Conservation (phyloP, 306 rosid species). For the Corylus heterophylla region DNA sequence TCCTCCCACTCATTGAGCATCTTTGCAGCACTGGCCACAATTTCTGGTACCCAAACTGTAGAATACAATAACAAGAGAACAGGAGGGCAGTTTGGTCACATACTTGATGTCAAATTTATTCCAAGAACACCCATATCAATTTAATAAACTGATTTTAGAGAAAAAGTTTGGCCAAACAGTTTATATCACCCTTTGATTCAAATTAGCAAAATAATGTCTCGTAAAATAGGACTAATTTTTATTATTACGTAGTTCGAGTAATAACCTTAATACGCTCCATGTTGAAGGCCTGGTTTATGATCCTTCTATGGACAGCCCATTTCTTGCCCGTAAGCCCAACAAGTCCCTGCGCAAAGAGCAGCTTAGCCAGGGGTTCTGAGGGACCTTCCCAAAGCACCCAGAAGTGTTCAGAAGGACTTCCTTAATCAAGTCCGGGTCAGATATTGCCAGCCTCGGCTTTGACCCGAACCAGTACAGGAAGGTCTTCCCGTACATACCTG, state of each 20-base stretch:
- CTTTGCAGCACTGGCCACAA: conserved; percentile 29
- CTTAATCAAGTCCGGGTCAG: conserved; percentile 54
- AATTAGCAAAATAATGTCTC: too few relatives aligned
- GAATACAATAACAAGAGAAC: background rate
- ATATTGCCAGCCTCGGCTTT: conserved; percentile 34
- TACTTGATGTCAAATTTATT: too few relatives aligned
- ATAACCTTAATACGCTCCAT: conserved; percentile 41
- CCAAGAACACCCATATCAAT: too few relatives aligned
- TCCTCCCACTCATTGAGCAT: conserved; percentile 50
- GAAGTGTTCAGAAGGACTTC: conserved; percentile 3
- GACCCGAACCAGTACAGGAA: conserved; percentile 50
- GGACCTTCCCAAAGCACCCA: too few relatives aligned
- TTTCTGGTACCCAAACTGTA: conserved; percentile 48
- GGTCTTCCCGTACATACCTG: conserved; percentile 42
- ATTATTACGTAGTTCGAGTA: too few relatives aligned
- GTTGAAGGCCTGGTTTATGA: conserved; percentile 47
- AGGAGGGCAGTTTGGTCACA: too few relatives aligned
- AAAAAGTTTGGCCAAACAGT: too few relatives aligned
- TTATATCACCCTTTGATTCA: too few relatives aligned
- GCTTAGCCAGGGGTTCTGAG: background rate
- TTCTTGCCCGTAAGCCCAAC: conserved; percentile 24
- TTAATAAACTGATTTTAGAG: too few relatives aligned
- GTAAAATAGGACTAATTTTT: too few relatives aligned
- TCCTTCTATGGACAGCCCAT: conserved; percentile 43
- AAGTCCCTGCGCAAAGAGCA: conserved; percentile 44